These are phyloP conservation scores for Yamadazyma triangularis DNA, from an alignment of 1,139 yeast genomes.

Conservation along the genomic window DNA sequence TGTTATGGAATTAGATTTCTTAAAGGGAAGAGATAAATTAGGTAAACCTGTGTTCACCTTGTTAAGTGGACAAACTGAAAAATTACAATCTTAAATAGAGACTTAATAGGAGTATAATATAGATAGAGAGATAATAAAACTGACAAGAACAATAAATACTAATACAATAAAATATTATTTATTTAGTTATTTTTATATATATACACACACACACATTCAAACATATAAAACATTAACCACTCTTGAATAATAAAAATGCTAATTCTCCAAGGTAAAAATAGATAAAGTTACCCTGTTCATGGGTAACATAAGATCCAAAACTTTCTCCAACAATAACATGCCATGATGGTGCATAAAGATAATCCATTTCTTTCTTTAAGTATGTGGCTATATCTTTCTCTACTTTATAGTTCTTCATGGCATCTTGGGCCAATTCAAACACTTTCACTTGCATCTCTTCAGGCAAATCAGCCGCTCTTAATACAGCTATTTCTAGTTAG, in stretches of 20 bases:
- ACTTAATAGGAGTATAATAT: not conserved
- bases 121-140: too few relatives aligned
- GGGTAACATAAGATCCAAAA: slow-evolving; percentile 93
- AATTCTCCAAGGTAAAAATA: slow-evolving; percentile 80
- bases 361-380: slow-evolving; percentile 67
- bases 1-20: slow-evolving; percentile 90
- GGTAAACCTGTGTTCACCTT: slow-evolving; percentile 84
- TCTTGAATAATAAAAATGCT: slow-evolving; percentile 81
- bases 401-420: slow-evolving; percentile 37
- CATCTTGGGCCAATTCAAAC: slow-evolving; percentile 54
- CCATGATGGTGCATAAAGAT: slow-evolving; percentile 78
- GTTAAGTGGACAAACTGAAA: slow-evolving; percentile 74
- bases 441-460: slow-evolving; percentile 58
- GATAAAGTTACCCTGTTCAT: slow-evolving; percentile 76
- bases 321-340: slow-evolving; percentile 92
- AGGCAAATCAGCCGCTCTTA: slow-evolving; percentile 47
- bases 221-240: slow-evolving; percentile 39
- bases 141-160: too few relatives aligned
- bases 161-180: not conserved
- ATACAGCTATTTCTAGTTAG: slow-evolving; percentile 29
- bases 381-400: slow-evolving; percentile 79
- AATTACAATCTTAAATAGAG: slow-evolving; percentile 10
- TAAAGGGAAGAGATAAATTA: slow-evolving; percentile 87
- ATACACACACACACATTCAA: not conserved
- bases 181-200: not conserved